Conservation (phyloP, 176 grass and related monocot species). For the Avena eriantha region DNA sequence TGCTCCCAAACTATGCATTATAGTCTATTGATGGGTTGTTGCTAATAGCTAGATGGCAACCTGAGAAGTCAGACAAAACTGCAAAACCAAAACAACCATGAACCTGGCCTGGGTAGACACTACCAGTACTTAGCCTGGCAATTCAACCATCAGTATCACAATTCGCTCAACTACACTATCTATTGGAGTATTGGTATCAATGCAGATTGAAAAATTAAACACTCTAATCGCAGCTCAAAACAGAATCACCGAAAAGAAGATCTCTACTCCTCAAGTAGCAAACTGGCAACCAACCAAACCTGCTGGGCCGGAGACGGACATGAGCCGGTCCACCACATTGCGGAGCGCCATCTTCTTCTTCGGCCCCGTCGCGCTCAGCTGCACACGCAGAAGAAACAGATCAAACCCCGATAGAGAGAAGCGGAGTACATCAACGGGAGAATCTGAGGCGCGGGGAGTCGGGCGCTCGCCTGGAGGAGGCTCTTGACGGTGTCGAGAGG, state of each 20-base stretch:
- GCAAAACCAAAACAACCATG: neutral
- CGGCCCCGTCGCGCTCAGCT: constrained; percentile 63
- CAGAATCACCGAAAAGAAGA: constrained; percentile 8
- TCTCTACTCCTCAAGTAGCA: neutral
- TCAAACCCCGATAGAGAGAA: constrained; percentile 29
- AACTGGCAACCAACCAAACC: constrained; percentile 45
- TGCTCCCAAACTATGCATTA: neutral
- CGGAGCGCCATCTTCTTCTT: constrained; percentile 69
- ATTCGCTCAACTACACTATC: neutral
- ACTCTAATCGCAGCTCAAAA: neutral
- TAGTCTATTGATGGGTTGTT: neutral
- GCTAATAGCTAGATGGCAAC: neutral
- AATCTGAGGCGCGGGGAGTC: neutral
- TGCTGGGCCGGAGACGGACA: constrained; percentile 59
- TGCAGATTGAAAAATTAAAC: neutral
- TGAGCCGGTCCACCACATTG: constrained; percentile 70
- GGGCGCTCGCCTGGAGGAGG: constrained; percentile 69
- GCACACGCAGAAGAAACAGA: constrained; percentile 17
- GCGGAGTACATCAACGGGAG: neutral
- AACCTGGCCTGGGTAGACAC: neutral
- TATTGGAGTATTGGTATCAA: neutral
- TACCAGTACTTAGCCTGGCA: neutral
- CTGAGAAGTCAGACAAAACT: neutral
- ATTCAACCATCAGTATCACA: neutral
- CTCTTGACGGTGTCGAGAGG: constrained; percentile 89